These are phyloP conservation scores for Aspergillus sp. DNA, from an alignment of 2,329 filamentous ascomycete genomes.

Conservation along the genomic window DNA sequence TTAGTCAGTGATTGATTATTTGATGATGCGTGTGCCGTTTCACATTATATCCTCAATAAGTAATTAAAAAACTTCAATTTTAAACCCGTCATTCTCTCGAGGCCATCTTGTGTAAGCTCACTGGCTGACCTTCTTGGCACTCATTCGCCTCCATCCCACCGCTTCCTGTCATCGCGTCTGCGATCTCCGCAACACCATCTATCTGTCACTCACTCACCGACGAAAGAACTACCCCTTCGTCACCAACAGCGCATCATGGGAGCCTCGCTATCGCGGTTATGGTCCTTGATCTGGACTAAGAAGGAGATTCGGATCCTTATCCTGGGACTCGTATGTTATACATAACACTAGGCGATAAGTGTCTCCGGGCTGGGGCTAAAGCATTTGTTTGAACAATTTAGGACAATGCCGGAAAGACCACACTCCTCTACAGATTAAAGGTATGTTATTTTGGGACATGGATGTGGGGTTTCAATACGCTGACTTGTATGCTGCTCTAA, in stretches of 20 bases:
- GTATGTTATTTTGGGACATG: slow-evolving; percentile 40
- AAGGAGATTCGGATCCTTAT: slow-evolving; percentile 98
- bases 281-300: slow-evolving; percentile 81
- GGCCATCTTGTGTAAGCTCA: too few relatives aligned
- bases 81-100: too few relatives aligned
- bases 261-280: slow-evolving; percentile 52
- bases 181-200: not conserved
- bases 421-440: slow-evolving; percentile 92
- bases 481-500: slow-evolving; percentile 4
- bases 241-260: slow-evolving; percentile 42
- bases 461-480: not conserved
- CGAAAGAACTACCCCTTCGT: not conserved
- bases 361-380: slow-evolving; percentile 6
- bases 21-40: too few relatives aligned
- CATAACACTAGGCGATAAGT: slow-evolving; percentile 4
- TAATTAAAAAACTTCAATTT: too few relatives aligned
- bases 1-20: too few relatives aligned
- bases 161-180: not conserved
- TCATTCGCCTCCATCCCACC: not conserved
- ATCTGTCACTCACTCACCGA: not conserved
- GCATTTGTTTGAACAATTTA: slow-evolving; percentile 34
- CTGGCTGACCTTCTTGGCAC: too few relatives aligned
- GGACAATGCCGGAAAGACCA: slow-evolving; percentile 99
- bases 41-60: too few relatives aligned
- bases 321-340: slow-evolving; percentile 70